phyloP scores from a whole-genome alignment of 306 rosid genomes.

The Medicago arabica region DNA sequence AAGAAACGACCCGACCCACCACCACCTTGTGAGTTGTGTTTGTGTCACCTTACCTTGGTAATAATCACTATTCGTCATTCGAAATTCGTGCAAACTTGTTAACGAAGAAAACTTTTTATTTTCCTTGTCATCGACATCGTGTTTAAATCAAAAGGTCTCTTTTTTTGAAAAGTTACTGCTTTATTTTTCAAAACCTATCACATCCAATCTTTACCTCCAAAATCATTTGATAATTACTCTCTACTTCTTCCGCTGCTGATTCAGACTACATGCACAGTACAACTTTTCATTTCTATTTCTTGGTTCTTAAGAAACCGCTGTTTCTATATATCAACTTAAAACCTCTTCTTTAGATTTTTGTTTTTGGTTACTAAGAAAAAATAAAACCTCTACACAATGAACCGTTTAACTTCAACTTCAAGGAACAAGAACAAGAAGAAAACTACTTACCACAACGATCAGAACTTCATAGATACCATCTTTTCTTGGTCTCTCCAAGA shows the following conservation, averaged over 20 bases:
- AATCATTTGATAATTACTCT: background rate
- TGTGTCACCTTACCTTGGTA: background rate
- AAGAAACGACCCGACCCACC: background rate
- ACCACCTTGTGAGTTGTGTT: background rate
- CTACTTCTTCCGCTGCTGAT: too few species aligned
- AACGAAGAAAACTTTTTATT: background rate
- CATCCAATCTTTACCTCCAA: background rate
- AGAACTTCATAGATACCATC: constrained; percentile 42
- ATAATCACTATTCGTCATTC: too few species aligned
- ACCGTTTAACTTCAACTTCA: constrained; percentile 34
- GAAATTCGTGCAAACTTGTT: background rate
- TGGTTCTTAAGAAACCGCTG: constrained; percentile 22
- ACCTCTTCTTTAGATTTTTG: background rate
- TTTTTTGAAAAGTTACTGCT: background rate
- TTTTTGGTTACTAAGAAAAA: background rate
- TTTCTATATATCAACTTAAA: background rate
- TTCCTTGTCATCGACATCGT: too few species aligned
- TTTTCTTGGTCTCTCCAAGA: constrained; percentile 71
- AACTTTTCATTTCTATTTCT: background rate
- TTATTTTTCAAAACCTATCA: background rate
- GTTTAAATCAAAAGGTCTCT: too few species aligned
- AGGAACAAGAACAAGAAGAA: constrained; percentile 21
- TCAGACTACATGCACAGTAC: too few species aligned
- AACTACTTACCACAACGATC: background rate
- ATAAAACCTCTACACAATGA: constrained; percentile 27